Evolutionary conservation across 2,329 filamentous ascomycete species (phyloP).

Genomic region (Drechslerella coelobrocha): DNA sequence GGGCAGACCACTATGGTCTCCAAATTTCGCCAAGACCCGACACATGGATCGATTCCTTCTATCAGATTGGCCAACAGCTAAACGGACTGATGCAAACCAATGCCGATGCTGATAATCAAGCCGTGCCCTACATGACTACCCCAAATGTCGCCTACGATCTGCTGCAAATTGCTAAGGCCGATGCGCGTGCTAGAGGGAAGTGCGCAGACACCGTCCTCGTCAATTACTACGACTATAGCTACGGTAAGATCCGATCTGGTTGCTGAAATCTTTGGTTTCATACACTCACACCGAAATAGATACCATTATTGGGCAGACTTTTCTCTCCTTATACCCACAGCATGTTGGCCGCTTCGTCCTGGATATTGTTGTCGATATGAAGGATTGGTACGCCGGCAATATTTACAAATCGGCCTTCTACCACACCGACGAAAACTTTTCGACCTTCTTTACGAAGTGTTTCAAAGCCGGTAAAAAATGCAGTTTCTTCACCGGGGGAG

Average conservation of each 20-base stretch:
- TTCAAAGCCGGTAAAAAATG: slow-evolving; percentile 59
- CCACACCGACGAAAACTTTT: slow-evolving; percentile 60
- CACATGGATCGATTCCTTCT: slow-evolving; percentile 21
- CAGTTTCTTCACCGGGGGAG: slow-evolving; percentile 57
- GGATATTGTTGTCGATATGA: slow-evolving; percentile 61
- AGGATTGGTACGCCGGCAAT: slow-evolving; percentile 57
- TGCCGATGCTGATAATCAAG: slow-evolving; percentile 29
- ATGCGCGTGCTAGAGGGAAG: slow-evolving; percentile 27
- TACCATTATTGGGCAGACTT: too few relatives aligned
- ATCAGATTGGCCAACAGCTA: slow-evolving; percentile 2
- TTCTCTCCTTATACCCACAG: too few relatives aligned
- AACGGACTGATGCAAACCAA: slow-evolving; percentile 23
- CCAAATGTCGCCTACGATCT: slow-evolving; percentile 40
- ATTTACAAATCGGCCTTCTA: slow-evolving; percentile 59
- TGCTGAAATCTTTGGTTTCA: slow-evolving; percentile 59
- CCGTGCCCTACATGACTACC: slow-evolving; percentile 36
- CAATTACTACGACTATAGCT: slow-evolving; percentile 62
- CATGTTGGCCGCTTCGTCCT: slow-evolving; percentile 58
- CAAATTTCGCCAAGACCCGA: slow-evolving; percentile 29
- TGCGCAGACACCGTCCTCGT: slow-evolving; percentile 53
- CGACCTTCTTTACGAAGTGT: slow-evolving; percentile 61
- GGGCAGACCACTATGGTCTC: slow-evolving; percentile 30
- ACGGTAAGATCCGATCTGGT: slow-evolving; percentile 62
- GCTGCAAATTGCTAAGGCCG: slow-evolving; percentile 42
- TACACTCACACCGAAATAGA: too few relatives aligned